Base-by-base conservation (phyloP, 176 grass and related monocot species). In the Oryza australiensis region DNA sequence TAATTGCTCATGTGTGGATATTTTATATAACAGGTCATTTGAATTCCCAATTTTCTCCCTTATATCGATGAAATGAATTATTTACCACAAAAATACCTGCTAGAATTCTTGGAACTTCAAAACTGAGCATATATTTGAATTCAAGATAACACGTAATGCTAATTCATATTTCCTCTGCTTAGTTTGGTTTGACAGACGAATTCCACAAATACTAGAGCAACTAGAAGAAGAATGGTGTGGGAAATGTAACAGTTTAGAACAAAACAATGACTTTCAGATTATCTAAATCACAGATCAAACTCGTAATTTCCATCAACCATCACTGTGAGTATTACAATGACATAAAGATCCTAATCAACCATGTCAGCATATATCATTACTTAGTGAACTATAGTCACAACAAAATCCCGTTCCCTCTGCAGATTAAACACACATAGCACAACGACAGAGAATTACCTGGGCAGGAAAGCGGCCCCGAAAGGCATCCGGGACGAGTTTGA, bases 391-490 rank as follows among this genome's bases (percentile, higher is more conserved):
- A 57, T n/a, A 57, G 53, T 57, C 53, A 57, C 20, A 57, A 57
- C 2, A 57, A 12, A 57, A 57, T 20, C 4, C 48, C 5, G 5
- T 7, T 20, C 16, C 16, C 16, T 53, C 48, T 53, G 16, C 48
- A 53, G 48, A 20, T 20, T 53, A 53, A 53, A 20, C 16, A 53
- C 16, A 53, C 1, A 20, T 7, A 32, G 20, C 66, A 15, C 20
- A 0, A 45, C 10, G 23, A n/a, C 28, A 3, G 30, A 0, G 62
- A 86, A 41, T 26, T 75, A 97, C 92, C 92, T 97, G 95, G 6
- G 95, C 87, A 22, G 95, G 90, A 70, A 91, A 94, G 51, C 71
- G 76, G 30, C 95, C 81, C 43, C 14, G 24, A 69, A 94, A 97
- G 4, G 95, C 95, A 26, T 75, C 66, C 13, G 71, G 88, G 53